Conservation (phyloP, 2,329 filamentous ascomycete genomes). For the Venturia carpophila region DNA sequence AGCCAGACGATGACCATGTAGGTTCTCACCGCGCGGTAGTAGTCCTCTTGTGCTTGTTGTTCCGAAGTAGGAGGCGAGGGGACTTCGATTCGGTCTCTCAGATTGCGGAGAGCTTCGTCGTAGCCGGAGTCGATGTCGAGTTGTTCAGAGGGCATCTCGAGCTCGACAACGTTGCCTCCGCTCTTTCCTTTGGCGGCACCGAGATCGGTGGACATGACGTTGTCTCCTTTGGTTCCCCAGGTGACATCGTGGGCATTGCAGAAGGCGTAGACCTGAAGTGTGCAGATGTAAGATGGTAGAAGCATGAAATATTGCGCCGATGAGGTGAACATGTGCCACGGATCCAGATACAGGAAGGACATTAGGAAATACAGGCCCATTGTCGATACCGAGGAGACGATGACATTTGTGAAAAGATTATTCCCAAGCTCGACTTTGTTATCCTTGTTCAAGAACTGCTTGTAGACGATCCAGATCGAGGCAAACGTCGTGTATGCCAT, state of each 20-base stretch:
- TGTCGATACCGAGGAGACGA: slow-evolving; percentile 82
- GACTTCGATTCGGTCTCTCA: slow-evolving; percentile 87
- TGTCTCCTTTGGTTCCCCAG: slow-evolving; percentile 98
- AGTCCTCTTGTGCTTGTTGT: slow-evolving; percentile 88
- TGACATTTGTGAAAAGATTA: slow-evolving; percentile 90
- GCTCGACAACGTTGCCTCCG: slow-evolving; percentile 64
- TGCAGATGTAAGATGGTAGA: slow-evolving; percentile 90
- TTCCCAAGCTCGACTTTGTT: slow-evolving; percentile 58
- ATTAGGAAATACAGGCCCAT: slow-evolving; percentile 93
- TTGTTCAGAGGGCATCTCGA: slow-evolving; percentile 97
- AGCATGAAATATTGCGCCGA: slow-evolving; percentile 87
- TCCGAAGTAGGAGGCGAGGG: slow-evolving; percentile 55
- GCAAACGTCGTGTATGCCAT: slow-evolving; percentile 95
- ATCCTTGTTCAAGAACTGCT: slow-evolving; percentile 57
- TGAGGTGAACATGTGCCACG: slow-evolving; percentile 98
- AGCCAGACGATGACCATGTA: slow-evolving; percentile 98
- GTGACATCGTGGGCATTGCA: slow-evolving; percentile 99
- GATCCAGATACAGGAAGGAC: slow-evolving; percentile 92
- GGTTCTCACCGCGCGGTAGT: slow-evolving; percentile 93
- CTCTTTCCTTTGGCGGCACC: slow-evolving; percentile 73
- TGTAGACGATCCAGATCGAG: slow-evolving; percentile 77
- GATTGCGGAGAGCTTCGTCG: slow-evolving; percentile 91
- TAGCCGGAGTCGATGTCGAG: slow-evolving; percentile 97
- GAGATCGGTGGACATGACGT: slow-evolving; percentile 85
- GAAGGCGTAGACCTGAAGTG: slow-evolving; percentile 94